Evolutionary conservation across 2,329 filamentous ascomycete genomes (phyloP), one percentile per base, ranked within the genome.

Genomic region (Aciculosporium take): DNA sequence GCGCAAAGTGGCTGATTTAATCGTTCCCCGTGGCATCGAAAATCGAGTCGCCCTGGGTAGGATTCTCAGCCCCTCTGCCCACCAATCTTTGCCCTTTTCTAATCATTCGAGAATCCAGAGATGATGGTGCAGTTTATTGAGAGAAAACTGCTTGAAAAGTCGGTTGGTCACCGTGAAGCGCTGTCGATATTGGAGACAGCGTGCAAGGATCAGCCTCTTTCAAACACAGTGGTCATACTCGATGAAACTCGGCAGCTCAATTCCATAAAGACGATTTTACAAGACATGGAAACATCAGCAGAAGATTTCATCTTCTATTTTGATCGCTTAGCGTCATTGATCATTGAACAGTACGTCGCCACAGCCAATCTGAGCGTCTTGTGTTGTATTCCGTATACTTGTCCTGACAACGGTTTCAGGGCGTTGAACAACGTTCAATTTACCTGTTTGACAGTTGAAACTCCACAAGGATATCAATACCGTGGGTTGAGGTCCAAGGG

Each of bases 271-370:
- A 95, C 88, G 0, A 83, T 95, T 43, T 75, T 98, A 31, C 81
- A 93, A 55, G 74, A 91, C 51, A 81, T 84, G 15, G 72, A 79
- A 37, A 89, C 86, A 0, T 68, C 73, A 6, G 74, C 84, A 32
- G 89, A 94, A 56, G 88, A 96, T 52, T 96, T 95, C 57, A 85
- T 94, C 47, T 96, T 96, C 62, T 96, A 96, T 62, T 95, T 96
- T 59, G 87, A 98, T 61, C 76, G 91, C 29, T 68, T 96, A 29
- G 78, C 84, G 2, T 77, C 83, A n/a, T 68, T 95, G 40, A 69
- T 96, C 21, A 75, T 96, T 36, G 89, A 96, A 60, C 67, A 78
- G 74, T 80, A 61, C 46, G 71, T 62, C 20, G 10, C 18, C n/a
- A 3, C 18, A 17, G 18, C 7, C 13, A 6, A n/a, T n/a, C n/a